Conservation (phyloP, 768 basidiomycete genomes). For the Suillus subalutaceus region DNA sequence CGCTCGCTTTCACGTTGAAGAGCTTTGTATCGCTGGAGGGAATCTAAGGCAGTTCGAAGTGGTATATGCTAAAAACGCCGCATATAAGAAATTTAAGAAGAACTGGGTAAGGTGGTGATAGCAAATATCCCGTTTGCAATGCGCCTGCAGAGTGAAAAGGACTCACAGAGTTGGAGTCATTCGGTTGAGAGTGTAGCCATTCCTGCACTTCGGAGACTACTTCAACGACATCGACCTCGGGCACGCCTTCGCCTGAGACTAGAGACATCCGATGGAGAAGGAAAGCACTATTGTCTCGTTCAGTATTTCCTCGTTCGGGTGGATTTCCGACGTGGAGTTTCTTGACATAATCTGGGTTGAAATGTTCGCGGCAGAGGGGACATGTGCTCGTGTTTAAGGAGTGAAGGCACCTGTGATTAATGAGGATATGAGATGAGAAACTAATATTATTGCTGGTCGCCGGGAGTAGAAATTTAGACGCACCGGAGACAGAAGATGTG, state of each 20-base stretch:
- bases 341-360: slow-evolving; percentile 56
- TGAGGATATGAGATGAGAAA: slow-evolving; percentile 2
- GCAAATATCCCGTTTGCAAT: not conserved
- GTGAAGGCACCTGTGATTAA: slow-evolving; percentile 51
- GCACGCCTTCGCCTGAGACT: slow-evolving; percentile 35
- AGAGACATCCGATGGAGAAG: slow-evolving; percentile 38
- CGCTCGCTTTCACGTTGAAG: slow-evolving; percentile 38
- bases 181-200: slow-evolving; percentile 49
- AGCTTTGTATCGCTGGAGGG: slow-evolving; percentile 43
- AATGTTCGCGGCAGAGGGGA: slow-evolving; percentile 68
- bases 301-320: slow-evolving; percentile 31
- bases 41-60: slow-evolving; percentile 33
- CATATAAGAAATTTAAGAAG: slow-evolving; percentile 22
- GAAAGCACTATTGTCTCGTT: slow-evolving; percentile 32
- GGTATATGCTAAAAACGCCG: slow-evolving; percentile 33
- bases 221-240: slow-evolving; percentile 37
- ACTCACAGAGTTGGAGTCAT: slow-evolving; percentile 42
- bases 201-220: slow-evolving; percentile 50
- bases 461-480: slow-evolving; percentile 25
- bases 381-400: slow-evolving; percentile 54
- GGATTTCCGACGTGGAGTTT: slow-evolving; percentile 62
- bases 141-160: slow-evolving; percentile 6
- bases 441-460: not conserved
- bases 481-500: slow-evolving; percentile 75
- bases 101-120: not conserved